Conservation (phyloP, 345 rosid species). For the Lepidium aucheri region DNA sequence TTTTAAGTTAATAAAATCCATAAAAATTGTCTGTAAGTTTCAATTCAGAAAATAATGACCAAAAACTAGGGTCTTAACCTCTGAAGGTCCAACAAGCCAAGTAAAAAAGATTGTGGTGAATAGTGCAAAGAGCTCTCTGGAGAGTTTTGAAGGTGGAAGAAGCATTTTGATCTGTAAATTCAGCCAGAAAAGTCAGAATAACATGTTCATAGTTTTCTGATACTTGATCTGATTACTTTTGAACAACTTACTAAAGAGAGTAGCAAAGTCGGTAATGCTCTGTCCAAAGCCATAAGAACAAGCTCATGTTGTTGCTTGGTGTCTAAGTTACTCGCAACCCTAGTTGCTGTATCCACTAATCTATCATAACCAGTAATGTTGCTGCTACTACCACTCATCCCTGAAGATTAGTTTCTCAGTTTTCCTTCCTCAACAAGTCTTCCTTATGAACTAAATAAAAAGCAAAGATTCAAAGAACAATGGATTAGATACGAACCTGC, state of each 20-base stretch:
- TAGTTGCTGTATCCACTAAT: constrained; percentile 59
- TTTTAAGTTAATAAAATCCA: neutral
- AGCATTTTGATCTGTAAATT: constrained; percentile 44
- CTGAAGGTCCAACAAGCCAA: constrained; percentile 85
- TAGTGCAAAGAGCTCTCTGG: constrained; percentile 72
- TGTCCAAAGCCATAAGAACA: constrained; percentile 48
- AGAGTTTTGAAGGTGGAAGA: constrained; percentile 52
- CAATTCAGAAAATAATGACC: neutral
- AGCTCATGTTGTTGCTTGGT: constrained; percentile 45
- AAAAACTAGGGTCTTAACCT: constrained; percentile 38
- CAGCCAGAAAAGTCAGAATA: neutral
- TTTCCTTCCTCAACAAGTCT: neutral
- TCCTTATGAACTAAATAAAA: neutral
- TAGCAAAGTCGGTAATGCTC: constrained; percentile 47
- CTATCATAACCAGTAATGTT: constrained; percentile 45
- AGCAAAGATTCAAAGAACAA: neutral
- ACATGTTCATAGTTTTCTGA: neutral
- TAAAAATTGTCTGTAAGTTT: neutral
- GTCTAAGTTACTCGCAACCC: constrained; percentile 37
- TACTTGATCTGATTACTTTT: neutral
- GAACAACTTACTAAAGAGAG: constrained; percentile 36
- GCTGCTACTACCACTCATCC: constrained; percentile 35
- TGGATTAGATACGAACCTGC: constrained; percentile 34
- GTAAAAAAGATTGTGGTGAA: constrained; percentile 75
- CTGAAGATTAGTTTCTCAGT: neutral